Evolutionary conservation across 192 early-diverging fungal species (phyloP).

Genomic region (Coemansia guatemalensis): DNA sequence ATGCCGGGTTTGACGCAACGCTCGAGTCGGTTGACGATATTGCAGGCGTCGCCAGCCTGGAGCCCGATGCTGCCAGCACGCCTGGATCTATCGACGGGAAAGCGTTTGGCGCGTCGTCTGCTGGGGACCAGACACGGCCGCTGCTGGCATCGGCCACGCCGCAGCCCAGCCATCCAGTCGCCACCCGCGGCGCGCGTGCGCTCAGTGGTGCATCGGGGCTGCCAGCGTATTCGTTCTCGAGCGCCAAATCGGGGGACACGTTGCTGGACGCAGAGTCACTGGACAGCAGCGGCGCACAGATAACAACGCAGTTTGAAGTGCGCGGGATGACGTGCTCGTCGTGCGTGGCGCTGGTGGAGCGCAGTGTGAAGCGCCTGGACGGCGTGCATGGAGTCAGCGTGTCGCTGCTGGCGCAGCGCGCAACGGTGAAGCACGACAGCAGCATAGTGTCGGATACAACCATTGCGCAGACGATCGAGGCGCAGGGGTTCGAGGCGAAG

Average conservation of each 20-base stretch:
- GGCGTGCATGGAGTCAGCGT: conserved; percentile 80
- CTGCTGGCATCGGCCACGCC: conserved; percentile 9
- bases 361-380: conserved; percentile 54
- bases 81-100: neutral
- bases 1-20: conserved; percentile 61
- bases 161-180: neutral
- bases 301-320: conserved; percentile 63
- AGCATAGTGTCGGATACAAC: conserved; percentile 40
- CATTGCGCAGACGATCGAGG: conserved; percentile 67
- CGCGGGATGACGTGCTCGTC: conserved; percentile 96
- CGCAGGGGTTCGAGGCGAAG: conserved; percentile 72
- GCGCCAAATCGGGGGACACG: conserved; percentile 43
- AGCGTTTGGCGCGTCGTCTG: neutral
- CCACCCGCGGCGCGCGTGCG: neutral
- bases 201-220: conserved; percentile 4
- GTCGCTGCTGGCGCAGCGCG: conserved; percentile 79
- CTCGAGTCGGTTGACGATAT: conserved; percentile 8
- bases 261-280: conserved; percentile 18
- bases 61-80: neutral
- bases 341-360: conserved; percentile 87
- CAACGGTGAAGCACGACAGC: conserved; percentile 66
- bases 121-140: neutral
- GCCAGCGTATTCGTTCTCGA: conserved; percentile 21
- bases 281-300: conserved; percentile 10
- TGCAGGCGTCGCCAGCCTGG: neutral